Conservation (phyloP, 371 early-diverging fungal species). For the Lichtheimia ramosa region DNA sequence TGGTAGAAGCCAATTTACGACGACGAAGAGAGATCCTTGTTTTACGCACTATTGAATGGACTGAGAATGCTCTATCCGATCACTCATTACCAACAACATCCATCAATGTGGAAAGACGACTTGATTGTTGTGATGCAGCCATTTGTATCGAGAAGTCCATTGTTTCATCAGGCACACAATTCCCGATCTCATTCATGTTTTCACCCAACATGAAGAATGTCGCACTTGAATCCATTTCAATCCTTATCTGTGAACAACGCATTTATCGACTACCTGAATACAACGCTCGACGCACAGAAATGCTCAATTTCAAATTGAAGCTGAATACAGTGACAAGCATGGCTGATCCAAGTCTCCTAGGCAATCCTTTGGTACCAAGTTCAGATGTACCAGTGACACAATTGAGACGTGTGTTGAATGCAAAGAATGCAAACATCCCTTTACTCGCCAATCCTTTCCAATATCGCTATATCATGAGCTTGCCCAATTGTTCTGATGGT, state of each 20-base stretch:
- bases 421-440: conserved; percentile 48
- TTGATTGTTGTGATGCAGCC: conserved; percentile 35
- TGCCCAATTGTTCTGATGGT: conserved; percentile 41
- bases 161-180: conserved; percentile 47
- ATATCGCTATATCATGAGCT: conserved; percentile 37
- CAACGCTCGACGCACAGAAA: conserved; percentile 32
- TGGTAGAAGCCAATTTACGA: conserved; percentile 20
- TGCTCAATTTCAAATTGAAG: conserved; percentile 37
- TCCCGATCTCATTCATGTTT: conserved; percentile 39
- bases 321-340: conserved; percentile 27
- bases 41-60: conserved; percentile 36
- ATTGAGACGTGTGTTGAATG: conserved; percentile 27
- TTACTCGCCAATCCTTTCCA: conserved; percentile 34
- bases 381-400: conserved; percentile 24
- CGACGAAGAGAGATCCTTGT: conserved; percentile 35
- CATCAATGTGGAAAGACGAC: conserved; percentile 36
- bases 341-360: conserved; percentile 19
- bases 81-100: conserved; percentile 37
- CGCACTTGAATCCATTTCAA: conserved; percentile 30
- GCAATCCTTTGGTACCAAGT: conserved; percentile 21
- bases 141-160: conserved; percentile 47
- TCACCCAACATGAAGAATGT: conserved; percentile 41
- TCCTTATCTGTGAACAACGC: conserved; percentile 36
- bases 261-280: conserved; percentile 47
- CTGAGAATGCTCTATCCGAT: conserved; percentile 29